Percentiles rank a stretch among this genome's conserved stretches.
phyloP scores from a whole-genome alignment of 2,329 filamentous ascomycete genomes.

The Arthrinium phaeospermum region DNA sequence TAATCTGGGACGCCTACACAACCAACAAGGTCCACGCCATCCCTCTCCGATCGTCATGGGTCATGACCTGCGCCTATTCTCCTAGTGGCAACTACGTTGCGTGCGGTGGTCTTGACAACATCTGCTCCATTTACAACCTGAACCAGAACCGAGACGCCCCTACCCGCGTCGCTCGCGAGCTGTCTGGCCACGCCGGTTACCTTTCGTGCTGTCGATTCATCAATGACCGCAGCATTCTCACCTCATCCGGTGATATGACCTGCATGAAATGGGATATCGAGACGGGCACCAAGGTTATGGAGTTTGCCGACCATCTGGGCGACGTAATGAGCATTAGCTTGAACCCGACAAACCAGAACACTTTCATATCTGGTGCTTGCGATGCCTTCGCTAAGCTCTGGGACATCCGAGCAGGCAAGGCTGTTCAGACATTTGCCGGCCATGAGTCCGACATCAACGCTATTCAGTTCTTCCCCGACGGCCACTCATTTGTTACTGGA shows the following conservation, averaged over 20 bases:
- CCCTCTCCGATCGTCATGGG: slow-evolving; percentile 95
- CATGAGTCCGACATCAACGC: slow-evolving; percentile 99
- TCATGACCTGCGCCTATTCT: slow-evolving; percentile 99
- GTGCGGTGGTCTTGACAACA: slow-evolving; percentile 98
- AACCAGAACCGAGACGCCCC: slow-evolving; percentile 95
- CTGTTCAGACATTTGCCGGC: slow-evolving; percentile 96
- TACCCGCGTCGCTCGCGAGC: slow-evolving; percentile 90
- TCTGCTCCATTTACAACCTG: slow-evolving; percentile 99
- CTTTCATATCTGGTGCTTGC: slow-evolving; percentile 98
- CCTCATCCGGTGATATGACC: slow-evolving; percentile 98
- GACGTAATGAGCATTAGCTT: slow-evolving; percentile 99
- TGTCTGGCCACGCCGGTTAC: slow-evolving; percentile 96
- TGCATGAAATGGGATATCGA: slow-evolving; percentile 99
- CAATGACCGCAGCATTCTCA: slow-evolving; percentile 96
- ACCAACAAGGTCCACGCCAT: slow-evolving; percentile 99
- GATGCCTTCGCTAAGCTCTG: slow-evolving; percentile 98
- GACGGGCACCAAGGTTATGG: slow-evolving; percentile 94
- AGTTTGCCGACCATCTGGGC: slow-evolving; percentile 97
- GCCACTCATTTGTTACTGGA: slow-evolving; percentile 96
- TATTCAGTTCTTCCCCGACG: slow-evolving; percentile 99
- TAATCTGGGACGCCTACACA: slow-evolving; percentile 99
- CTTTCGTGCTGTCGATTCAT: slow-evolving; percentile 98
- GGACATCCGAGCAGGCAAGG: slow-evolving; percentile 98
- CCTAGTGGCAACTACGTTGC: slow-evolving; percentile 98
- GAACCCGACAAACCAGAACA: slow-evolving; percentile 98